Evolutionary conservation across 2,329 filamentous ascomycete species (phyloP), one percentile per base, ranked within the genome.

Genomic region (Aspergillus luchuensis): DNA sequence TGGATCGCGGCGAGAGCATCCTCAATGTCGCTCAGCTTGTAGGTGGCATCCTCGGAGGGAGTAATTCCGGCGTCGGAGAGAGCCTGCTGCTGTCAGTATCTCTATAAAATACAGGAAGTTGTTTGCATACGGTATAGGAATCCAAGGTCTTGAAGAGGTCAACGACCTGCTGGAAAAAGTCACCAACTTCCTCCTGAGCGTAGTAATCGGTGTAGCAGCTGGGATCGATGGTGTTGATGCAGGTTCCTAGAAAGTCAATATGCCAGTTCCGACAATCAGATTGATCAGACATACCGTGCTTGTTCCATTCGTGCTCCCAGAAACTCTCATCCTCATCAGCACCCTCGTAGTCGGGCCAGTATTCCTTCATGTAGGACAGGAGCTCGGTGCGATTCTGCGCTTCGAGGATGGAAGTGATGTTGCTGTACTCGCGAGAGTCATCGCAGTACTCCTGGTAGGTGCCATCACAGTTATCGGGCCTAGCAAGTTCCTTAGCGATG

Each of bases 261-360:
- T 25, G 8, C 5, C 11, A 7, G 28, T 28, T 15, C 11, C 25
- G 1, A 15, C 19, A n/a, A 19, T n/a, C 13, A 2, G n/a, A 17
- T 15, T 4, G 13, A 23, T 11, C 1, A 28, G 17, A 54, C 53
- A n/a, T 61, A 69, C 72, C 89, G 72, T 91, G 88, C 73, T 89
- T 90, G 73, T 82, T 81, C 84, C 87, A 91, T 71, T 91, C 89
- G 74, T 90, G 87, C 67, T 85, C 81, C 89, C 89, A 91, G 68
- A 91, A 84, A 28, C 69, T 75, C 67, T 86, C 83, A 64, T 84
- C 81, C 67, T 86, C 83, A 66, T 84, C 81, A 30, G 82, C 71
- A 45, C 83, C 84, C 41, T 80, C 64, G 71, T 85, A 80, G 68
- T 83, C 81, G 66, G 84, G 82, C 86, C 85, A 88, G 75, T 87